Conservation (phyloP, 805 yeast species). For the Alloascoidea africana region DNA sequence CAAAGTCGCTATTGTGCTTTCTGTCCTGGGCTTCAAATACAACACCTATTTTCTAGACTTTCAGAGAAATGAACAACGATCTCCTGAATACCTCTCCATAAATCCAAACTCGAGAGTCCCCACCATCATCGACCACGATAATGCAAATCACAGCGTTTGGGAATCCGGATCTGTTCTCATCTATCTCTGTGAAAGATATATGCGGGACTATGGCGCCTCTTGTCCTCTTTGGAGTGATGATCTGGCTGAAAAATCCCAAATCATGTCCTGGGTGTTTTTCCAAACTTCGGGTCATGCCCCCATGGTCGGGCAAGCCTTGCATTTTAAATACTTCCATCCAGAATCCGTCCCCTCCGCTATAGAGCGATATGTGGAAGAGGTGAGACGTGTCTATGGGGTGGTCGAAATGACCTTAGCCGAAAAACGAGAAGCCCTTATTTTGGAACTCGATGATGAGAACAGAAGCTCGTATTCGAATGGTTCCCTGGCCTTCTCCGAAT, state of each 20-base stretch:
- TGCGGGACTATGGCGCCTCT: slow-evolving; percentile 32
- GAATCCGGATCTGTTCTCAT: slow-evolving; percentile 87
- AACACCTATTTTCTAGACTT: slow-evolving; percentile 78
- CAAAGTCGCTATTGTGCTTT: slow-evolving; percentile 81
- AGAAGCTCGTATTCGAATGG: slow-evolving; percentile 83
- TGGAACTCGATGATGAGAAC: slow-evolving; percentile 80
- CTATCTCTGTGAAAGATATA: slow-evolving; percentile 64
- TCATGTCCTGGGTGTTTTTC: slow-evolving; percentile 80
- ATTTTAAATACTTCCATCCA: slow-evolving; percentile 82
- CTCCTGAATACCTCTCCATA: slow-evolving; percentile 85
- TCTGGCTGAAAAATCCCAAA: slow-evolving; percentile 67
- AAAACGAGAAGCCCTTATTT: slow-evolving; percentile 73
- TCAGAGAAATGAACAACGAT: slow-evolving; percentile 78
- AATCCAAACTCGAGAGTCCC: slow-evolving; percentile 96
- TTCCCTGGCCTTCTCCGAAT: slow-evolving; percentile 72
- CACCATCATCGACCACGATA: slow-evolving; percentile 78
- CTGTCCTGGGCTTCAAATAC: slow-evolving; percentile 69
- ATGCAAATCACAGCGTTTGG: slow-evolving; percentile 76
- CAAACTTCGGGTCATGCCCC: slow-evolving; percentile 97
- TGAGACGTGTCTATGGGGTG: slow-evolving; percentile 84
- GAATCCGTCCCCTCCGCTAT: slow-evolving; percentile 79
- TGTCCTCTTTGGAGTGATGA: slow-evolving; percentile 74
- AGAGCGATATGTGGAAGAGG: slow-evolving; percentile 84
- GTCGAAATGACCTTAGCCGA: slow-evolving; percentile 92
- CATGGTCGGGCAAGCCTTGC: slow-evolving; percentile 96